A percentile compares a stretch with the other conserved stretches of the same genome.
Evolutionary conservation across 768 basidiomycete genomes (phyloP).

Genomic region (Macrocybe gigantea): DNA sequence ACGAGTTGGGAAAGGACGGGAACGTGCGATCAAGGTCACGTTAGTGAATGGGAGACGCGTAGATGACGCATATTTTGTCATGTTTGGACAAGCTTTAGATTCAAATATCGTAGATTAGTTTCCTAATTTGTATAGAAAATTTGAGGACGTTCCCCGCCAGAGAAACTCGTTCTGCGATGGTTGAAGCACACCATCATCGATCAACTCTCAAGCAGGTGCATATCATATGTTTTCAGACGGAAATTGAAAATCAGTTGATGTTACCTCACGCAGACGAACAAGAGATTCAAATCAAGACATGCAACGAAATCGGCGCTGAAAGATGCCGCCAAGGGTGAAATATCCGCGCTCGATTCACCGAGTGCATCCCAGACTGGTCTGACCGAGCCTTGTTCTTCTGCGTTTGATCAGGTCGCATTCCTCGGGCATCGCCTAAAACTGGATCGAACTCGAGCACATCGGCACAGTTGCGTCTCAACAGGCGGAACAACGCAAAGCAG

Average conservation of each 20-base stretch:
- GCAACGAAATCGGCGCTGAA: constrained; percentile 80
- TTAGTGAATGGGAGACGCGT: too few species aligned
- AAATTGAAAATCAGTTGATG: neutral
- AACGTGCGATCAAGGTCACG: too few species aligned
- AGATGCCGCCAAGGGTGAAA: constrained; percentile 75
- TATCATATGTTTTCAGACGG: constrained; percentile 4
- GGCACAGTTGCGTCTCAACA: constrained; percentile 70
- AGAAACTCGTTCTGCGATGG: constrained; percentile 18
- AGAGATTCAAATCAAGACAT: constrained; percentile 88
- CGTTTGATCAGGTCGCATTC: constrained; percentile 44
- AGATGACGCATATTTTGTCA: too few species aligned
- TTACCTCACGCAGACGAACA: constrained; percentile 61
- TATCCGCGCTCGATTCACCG: neutral
- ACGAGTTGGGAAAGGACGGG: too few species aligned
- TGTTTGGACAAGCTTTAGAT: too few species aligned
- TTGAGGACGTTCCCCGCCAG: too few species aligned
- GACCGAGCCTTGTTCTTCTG: neutral
- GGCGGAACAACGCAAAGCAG: constrained; percentile 85
- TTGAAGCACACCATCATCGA: constrained; percentile 59
- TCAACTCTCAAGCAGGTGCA: constrained; percentile 82
- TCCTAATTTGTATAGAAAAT: too few species aligned
- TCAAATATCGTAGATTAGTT: too few species aligned
- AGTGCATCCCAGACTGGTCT: neutral
- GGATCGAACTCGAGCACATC: constrained; percentile 38
- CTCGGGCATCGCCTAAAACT: constrained; percentile 51